Base-by-base conservation (phyloP, 176 grass and related monocot species). In the Saccharum officinarum region DNA sequence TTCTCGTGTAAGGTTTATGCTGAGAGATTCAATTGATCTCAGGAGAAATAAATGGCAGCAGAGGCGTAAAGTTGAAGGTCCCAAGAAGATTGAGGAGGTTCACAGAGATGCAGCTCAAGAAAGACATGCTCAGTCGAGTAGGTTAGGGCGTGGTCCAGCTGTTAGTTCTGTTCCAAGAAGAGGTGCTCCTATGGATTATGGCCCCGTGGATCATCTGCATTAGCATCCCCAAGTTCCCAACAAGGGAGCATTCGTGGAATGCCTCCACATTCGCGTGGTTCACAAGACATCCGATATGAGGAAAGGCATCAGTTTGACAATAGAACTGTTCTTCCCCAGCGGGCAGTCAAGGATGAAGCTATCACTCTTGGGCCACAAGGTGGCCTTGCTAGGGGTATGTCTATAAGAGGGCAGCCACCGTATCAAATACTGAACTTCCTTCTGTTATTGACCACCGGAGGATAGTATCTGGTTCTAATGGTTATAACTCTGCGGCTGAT, bases 71-170 rank as follows among this genome's bases (percentile, higher is more conserved):
- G 87, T 98, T 14, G 95, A 98, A 71, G 95, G 95, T 9, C 95
- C 95, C n/a, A 98, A 98, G 87, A 98, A 98, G 83, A 98, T 98
- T 45, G 95, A 98, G 66, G 95, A 98, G 71, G 93, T 98, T 70
- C 95, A 98, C 77, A 87, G 93, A 68, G 95, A 95, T 87, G 95
- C 95, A 79, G 95, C 91, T 77, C 92, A 98, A 66, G 95, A 98
- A 81, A 91, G 89, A 61, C 95, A 98, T 75, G 92, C 91, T 78
- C 95, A 97, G n/a, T 69, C 92, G 0, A 95, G 88, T 79, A 92
- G 95, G 75, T 78, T 89, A 49, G 71, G 89, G 39, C 95, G 95
- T 71, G 92, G 95, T 38, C 87, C 95, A 72, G 73, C 86, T 59
- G 83, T 85, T 64, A 88, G 73, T 87, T 90, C 84, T 46, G 14